Evolutionary conservation across 2,329 filamentous ascomycete species (phyloP), one percentile per base, ranked within the genome.

Genomic region (Aureobasidium mangrovei): DNA sequence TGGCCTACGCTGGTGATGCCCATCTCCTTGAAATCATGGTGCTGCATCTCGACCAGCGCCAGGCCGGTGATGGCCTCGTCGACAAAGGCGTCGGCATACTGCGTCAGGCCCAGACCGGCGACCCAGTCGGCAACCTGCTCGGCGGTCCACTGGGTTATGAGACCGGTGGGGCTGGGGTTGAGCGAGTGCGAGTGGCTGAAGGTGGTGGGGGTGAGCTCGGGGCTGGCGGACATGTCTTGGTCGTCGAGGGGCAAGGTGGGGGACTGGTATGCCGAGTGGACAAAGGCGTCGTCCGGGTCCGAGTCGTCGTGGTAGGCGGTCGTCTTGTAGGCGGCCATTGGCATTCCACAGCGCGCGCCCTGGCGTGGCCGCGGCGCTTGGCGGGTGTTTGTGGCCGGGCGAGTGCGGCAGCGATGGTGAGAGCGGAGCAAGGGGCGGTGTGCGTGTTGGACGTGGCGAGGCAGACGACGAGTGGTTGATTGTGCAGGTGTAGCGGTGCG

Each of bases 21-120:
- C 84, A 97, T 91, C 67, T 94, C 89, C 71, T 94, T 95, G 63
- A 98, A 76, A 67, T 97, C 91, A 55, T 95, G 88, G 67, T 97
- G 93, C 59, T 87, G 85, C 59, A 98, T 74, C 39, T 88, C 88
- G 55, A 95, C 82, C 59, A 98, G 76, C 51, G 88, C 91, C 68
- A 97, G 90, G 60, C 93, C 93, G 36, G 91, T 85, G 62, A 98
- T 94, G 60, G 89, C 90, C 67, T 98, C 95, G 65, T 96, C 93
- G 70, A 93, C 76, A 68, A 95, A 94, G 26, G 77, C 77, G 65
- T 90, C 84, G 56, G 86, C 83, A 72, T 95, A 95, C 68, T 95
- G 88, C 60, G 82, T 77, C 63, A 95, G 73, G 33, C 88, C 88
- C 63, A 95, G 80, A 58, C 82, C 83, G 54, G 82, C 79, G 61